phyloP scores from a whole-genome alignment of 2,329 filamentous ascomycete genomes.

The Fusarium metavorans region DNA sequence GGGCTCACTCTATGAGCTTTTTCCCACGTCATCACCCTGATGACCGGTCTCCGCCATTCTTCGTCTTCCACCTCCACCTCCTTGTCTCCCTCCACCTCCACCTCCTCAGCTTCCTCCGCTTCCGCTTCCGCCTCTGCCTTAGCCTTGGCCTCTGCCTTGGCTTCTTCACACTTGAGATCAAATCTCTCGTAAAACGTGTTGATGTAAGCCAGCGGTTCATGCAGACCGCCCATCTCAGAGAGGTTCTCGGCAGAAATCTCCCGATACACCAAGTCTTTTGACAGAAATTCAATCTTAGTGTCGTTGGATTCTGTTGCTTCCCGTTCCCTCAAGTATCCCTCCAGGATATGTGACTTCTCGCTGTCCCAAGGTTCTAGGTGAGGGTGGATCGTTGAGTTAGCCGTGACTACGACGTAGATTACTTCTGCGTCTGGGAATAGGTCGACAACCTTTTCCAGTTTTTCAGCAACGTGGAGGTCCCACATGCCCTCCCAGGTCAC shows the following conservation, averaged over 20 bases:
- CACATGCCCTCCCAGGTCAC: neutral
- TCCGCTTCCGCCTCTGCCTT: no score
- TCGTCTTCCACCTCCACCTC: neutral
- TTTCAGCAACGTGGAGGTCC: neutral
- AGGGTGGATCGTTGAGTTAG: neutral
- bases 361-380: neutral
- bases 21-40: neutral
- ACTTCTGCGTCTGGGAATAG: neutral
- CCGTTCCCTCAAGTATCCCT: neutral
- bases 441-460: neutral
- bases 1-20: neutral
- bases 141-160: no score
- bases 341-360: neutral
- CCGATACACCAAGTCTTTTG: neutral
- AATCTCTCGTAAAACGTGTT: no score
- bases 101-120: neutral
- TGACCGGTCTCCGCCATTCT: neutral
- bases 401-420: neutral
- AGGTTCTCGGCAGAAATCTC: neutral
- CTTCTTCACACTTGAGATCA: no score
- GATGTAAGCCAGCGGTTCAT: neutral
- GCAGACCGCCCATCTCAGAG: neutral
- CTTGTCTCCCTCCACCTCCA: neutral
- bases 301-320: neutral
- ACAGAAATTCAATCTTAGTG: neutral